Evolutionary conservation across 2,329 filamentous ascomycete genomes (phyloP).

Genomic region (Penicillium sp.): DNA sequence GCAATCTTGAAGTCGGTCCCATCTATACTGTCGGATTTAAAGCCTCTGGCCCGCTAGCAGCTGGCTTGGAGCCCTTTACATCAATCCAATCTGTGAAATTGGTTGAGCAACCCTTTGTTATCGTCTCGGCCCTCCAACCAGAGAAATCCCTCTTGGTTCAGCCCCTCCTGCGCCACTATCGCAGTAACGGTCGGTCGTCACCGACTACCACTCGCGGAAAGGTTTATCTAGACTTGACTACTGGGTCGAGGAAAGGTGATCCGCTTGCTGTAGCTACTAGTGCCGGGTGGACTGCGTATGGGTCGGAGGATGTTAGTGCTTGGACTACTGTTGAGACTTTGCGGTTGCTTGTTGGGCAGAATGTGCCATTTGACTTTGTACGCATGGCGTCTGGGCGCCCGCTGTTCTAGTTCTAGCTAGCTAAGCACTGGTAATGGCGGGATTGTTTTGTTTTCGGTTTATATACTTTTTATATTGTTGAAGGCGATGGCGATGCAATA

Average conservation of each 20-base stretch:
- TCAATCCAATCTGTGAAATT: conserved; percentile 78
- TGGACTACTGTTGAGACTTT: conserved; percentile 84
- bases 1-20: conserved; percentile 71
- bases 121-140: conserved; percentile 74
- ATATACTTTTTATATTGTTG: background rate
- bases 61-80: conserved; percentile 64
- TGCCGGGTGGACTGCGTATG: conserved; percentile 77
- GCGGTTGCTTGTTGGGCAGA: conserved; percentile 76
- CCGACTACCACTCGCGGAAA: conserved; percentile 52
- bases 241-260: conserved; percentile 66
- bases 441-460: background rate
- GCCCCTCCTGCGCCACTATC: conserved; percentile 73
- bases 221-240: conserved; percentile 79
- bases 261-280: conserved; percentile 69
- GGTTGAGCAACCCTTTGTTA: conserved; percentile 76
- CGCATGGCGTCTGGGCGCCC: conserved; percentile 66
- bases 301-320: conserved; percentile 74
- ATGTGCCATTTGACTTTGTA: conserved; percentile 86
- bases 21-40: conserved; percentile 85
- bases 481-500: conserved; percentile 6
- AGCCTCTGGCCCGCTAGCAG: conserved; percentile 58
- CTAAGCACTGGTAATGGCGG: background rate
- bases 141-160: conserved; percentile 78
- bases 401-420: conserved; percentile 42
- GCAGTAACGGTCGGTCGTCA: conserved; percentile 43